These are phyloP conservation scores for Backusella circina DNA, from an alignment of 192 early-diverging fungal genomes.

Conservation along the genomic window DNA sequence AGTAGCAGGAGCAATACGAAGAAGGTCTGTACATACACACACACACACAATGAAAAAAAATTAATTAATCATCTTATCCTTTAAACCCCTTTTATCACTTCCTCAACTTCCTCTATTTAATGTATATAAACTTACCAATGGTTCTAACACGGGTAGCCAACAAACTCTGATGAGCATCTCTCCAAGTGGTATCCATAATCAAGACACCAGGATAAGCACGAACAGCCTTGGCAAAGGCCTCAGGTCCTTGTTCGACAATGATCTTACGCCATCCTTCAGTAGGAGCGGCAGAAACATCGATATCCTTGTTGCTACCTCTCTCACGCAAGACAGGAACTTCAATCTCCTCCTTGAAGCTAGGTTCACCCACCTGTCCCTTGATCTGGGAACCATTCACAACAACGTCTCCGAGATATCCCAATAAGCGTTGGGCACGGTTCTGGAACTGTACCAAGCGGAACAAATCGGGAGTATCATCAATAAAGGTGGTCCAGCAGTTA, in stretches of 20 bases:
- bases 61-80: not conserved
- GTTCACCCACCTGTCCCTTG: conserved; percentile 83
- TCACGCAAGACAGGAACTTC: conserved; percentile 57
- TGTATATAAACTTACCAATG: conserved; percentile 65
- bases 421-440: conserved; percentile 84
- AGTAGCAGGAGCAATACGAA: conserved; percentile 84
- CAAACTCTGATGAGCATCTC: conserved; percentile 94
- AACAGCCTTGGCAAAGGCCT: conserved; percentile 89
- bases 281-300: conserved; percentile 58
- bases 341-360: conserved; percentile 62
- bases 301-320: conserved; percentile 37
- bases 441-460: conserved; percentile 75
- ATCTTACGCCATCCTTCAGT: conserved; percentile 87
- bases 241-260: conserved; percentile 78
- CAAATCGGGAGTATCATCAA: conserved; percentile 94
- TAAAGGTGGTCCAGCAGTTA: conserved; percentile 95
- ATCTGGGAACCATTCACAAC: conserved; percentile 90
- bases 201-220: conserved; percentile 83
- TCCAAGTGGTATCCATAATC: conserved; percentile 97
- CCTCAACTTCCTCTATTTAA: not conserved
- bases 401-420: conserved; percentile 88
- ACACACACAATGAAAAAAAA: not conserved
- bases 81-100: not conserved
- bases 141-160: conserved; percentile 96
- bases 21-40: conserved; percentile 37